Evolutionary conservation across 1,139 yeast genomes (phyloP), one percentile per base, ranked within the genome.

Genomic region (Zygosaccharomyces sapae): DNA sequence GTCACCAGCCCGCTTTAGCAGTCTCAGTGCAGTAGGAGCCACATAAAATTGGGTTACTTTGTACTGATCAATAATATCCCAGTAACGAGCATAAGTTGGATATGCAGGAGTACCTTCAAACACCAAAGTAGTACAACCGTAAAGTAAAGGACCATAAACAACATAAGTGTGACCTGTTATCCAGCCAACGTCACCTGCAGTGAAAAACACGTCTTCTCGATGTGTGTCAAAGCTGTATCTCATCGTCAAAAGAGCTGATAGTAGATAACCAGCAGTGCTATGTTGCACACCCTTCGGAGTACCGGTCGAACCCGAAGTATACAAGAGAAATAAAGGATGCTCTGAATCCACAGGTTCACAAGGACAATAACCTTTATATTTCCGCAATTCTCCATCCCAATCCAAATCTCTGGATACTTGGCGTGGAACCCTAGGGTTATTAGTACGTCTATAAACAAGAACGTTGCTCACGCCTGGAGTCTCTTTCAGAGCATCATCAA

Each of bases 271-370:
- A 7, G 89, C 94, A 43, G 92, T 84, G 42, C 82, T 75, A 66
- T 86, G 94, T 59, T 88, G 95, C 53, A 90, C 95, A 70, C 97
- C 97, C 77, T 90, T 90, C 68, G 97, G 97, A 58, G 94, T 82
- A 55, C 97, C 97, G 37, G 97, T 90, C 29, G 97, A 88, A 49
- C 97, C 97, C 19, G 97, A 88, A 47, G 97, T 90, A 73, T 90
- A 90, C 55, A 90, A 80, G 73, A 90, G 76, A 75, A 90, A 90
- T 60, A 90, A 76, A 45, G 97, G 97, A 71, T 90, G 96, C 72
- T 90, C 97, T 33, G 96, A 72, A 68, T 81, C 79, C 47, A 90
- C 96, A 16, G 96, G 83, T 39, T 79, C 87, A 43, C 95, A 95
- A 29, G 97, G 87, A 60, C 78, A 74, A 72, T 87, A 89, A 49